Evolutionary conservation across 2,329 filamentous ascomycete genomes (phyloP), one percentile per base, ranked within the genome.

Genomic region (Botrytis byssoidea): DNA sequence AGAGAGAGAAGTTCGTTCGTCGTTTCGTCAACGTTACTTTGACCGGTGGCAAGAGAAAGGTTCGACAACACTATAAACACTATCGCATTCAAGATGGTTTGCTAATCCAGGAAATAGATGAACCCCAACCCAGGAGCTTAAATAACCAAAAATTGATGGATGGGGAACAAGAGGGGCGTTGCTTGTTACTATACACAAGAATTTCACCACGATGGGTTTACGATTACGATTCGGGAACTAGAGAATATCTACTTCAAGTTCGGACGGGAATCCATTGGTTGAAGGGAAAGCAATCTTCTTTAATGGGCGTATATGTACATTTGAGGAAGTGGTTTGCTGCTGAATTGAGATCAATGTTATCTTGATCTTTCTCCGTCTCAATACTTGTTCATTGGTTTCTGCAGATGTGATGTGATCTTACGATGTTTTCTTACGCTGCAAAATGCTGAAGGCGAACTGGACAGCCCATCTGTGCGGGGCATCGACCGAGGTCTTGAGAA

Each of bases 21-120:
- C 94, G 95, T 83, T 98, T 98, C 89, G 95, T 98, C 81, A 98
- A 98, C 88, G 94, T 98, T 84, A 96, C 93, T 83, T 90, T 97
- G 87, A 97, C 95, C 79, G 95, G 94, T 86, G 95, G 95, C 88
- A 98, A 98, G 95, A 90, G 95, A 86, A 98, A 98, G 94, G 94
- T 96, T 78, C 75, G 74, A 69, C 37, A 32, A 57, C 66, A 66
- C 42, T 10, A 55, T 74, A 25, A 57, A 32, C 51, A 22, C 40
- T 22, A 42, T 32, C 22, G 20, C 6, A 37, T 29, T 8, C 66
- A 69, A 63, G 72, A 29, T 71, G 63, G 55, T 70, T 76, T 63
- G 63, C 59, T 76, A 75, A 76, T 51, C 70, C 57, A 42, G 25
- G 22, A 40, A 68, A 73, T 29, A 93, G 92, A 95, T 95, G 92